phyloP scores from a whole-genome alignment of 2,329 filamentous ascomycete species.

The Colletotrichum aenigma region DNA sequence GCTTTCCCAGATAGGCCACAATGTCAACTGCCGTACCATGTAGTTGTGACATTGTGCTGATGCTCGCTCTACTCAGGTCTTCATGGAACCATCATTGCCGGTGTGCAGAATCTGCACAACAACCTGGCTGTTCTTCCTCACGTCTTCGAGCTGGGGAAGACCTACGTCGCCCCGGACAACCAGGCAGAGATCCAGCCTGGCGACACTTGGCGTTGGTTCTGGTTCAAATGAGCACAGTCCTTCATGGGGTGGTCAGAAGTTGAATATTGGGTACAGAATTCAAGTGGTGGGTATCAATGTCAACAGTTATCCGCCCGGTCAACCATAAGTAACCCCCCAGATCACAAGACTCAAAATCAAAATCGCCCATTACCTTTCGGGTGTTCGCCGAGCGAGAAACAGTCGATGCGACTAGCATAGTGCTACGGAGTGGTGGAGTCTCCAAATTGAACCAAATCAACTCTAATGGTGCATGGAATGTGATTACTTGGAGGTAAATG shows the following conservation, averaged over 20 bases:
- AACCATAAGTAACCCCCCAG: too few species aligned
- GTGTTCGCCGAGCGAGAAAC: not conserved
- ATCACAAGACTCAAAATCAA: not conserved
- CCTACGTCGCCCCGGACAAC: not conserved
- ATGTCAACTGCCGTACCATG: rapidly evolving
- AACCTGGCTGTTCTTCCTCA: not conserved
- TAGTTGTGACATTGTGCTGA: not conserved
- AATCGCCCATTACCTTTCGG: not conserved
- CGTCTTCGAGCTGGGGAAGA: not conserved
- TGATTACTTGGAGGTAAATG: not conserved
- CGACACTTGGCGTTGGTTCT: not conserved
- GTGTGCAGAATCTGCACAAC: not conserved
- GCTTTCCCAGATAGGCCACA: not conserved
- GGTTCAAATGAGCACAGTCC: not conserved
- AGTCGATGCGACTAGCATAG: not conserved
- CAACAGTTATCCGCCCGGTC: too few species aligned
- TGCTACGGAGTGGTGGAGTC: not conserved
- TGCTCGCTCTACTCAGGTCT: not conserved
- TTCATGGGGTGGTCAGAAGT: rapidly evolving
- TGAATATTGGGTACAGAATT: not conserved
- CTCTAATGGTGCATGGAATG: not conserved
- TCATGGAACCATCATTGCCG: not conserved
- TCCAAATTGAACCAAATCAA: not conserved
- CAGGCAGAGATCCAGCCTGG: not conserved
- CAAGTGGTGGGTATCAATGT: not conserved